These are phyloP conservation scores for Lodderomyces margitis DNA, from an alignment of 1,139 yeast genomes.

Conservation along the genomic window DNA sequence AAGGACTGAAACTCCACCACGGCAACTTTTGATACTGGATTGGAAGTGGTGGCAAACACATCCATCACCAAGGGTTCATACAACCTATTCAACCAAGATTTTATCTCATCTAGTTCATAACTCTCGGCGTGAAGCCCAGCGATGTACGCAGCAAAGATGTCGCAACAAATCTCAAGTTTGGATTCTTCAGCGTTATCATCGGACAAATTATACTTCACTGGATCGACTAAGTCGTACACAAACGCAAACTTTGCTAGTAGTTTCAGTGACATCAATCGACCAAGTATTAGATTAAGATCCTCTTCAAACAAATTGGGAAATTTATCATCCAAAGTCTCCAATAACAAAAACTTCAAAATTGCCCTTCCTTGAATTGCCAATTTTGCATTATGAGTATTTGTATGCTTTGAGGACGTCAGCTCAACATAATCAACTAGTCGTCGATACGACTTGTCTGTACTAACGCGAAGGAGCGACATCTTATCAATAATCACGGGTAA, in stretches of 20 bases:
- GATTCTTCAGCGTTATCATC: slow-evolving; percentile 21
- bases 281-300: slow-evolving; percentile 29
- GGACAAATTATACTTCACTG: slow-evolving; percentile 28
- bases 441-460: slow-evolving; percentile 40
- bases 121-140: slow-evolving; percentile 30
- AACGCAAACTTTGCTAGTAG: slow-evolving; percentile 38
- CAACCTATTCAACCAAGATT: slow-evolving; percentile 29
- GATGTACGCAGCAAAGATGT: slow-evolving; percentile 37
- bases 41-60: background rate
- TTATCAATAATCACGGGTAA: slow-evolving; percentile 33
- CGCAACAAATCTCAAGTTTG: slow-evolving; percentile 29
- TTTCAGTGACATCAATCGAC: slow-evolving; percentile 23
- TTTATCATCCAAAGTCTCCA: slow-evolving; percentile 32
- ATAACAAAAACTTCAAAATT: slow-evolving; percentile 24
- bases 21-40: slow-evolving; percentile 15
- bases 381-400: slow-evolving; percentile 33
- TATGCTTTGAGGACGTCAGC: slow-evolving; percentile 26
- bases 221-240: slow-evolving; percentile 35
- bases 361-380: slow-evolving; percentile 31
- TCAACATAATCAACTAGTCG: slow-evolving; percentile 37
- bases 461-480: slow-evolving; percentile 25
- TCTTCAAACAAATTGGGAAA: slow-evolving; percentile 34
- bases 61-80: slow-evolving; percentile 27
- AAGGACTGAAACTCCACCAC: slow-evolving; percentile 31
- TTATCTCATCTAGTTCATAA: slow-evolving; percentile 22